These are phyloP conservation scores for Rutidosis leptorrhynchoides DNA, from an alignment of 129 eudicot genomes.

Conservation along the genomic window DNA sequence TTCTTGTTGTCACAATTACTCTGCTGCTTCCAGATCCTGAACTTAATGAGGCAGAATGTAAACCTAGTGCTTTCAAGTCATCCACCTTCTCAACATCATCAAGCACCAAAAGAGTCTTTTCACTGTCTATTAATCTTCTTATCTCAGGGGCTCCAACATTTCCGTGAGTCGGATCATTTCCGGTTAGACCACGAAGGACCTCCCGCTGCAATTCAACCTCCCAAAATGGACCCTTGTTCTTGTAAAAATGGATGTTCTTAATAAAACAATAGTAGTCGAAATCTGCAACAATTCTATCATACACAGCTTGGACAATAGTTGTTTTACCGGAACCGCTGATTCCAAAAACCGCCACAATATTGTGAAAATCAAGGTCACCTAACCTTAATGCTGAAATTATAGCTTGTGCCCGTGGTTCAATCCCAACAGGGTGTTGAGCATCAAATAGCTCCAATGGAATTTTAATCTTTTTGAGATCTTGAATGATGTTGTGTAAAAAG, in stretches of 20 bases:
- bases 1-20: not conserved
- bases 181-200: not conserved
- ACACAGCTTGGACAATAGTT: not conserved
- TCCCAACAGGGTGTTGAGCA: not conserved
- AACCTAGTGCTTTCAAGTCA: not conserved
- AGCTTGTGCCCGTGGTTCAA: not conserved
- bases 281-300: not conserved
- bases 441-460: not conserved
- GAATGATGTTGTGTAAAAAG: no score
- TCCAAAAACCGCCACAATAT: not conserved
- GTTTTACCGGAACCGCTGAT: not conserved
- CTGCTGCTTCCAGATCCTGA: not conserved
- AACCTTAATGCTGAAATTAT: not conserved
- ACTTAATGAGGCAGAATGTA: not conserved
- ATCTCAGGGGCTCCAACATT: not conserved
- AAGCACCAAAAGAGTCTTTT: slow-evolving; percentile 1
- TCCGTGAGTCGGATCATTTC: not conserved
- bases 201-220: not conserved
- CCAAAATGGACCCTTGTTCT: not conserved
- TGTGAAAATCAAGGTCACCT: not conserved
- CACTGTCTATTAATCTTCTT: not conserved
- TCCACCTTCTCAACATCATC: not conserved
- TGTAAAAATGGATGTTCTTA: not conserved
- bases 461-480: not conserved
- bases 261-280: not conserved